Conservation (phyloP, 495 filamentous ascomycete species). For the Podospora tetraspora region DNA sequence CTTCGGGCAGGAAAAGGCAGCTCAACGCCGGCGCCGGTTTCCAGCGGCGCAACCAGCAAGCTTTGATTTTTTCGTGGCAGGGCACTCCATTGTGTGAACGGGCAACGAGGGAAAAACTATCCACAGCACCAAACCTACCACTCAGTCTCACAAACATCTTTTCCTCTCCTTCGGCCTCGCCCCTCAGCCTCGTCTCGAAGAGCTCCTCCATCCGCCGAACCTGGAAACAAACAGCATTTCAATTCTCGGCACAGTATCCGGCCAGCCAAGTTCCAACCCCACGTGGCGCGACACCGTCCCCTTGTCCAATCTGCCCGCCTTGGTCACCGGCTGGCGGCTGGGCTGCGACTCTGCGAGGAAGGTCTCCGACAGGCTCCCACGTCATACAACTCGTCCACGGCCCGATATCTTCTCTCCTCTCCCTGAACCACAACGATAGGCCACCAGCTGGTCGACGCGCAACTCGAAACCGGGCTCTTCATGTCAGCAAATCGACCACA, state of each 20-base stretch:
- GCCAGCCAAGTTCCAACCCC: neutral
- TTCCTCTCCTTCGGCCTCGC: neutral
- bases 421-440: neutral
- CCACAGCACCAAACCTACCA: neutral
- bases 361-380: constrained; percentile 2
- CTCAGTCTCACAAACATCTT: neutral
- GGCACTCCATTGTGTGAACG: too few relatives aligned
- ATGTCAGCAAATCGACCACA: constrained; percentile 5
- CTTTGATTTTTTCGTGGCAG: too few relatives aligned
- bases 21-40: neutral
- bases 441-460: neutral
- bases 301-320: neutral
- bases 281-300: neutral
- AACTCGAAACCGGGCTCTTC: neutral
- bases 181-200: neutral
- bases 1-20: neutral
- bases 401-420: neutral
- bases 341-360: neutral
- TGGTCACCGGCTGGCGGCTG: neutral
- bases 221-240: neutral
- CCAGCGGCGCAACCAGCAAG: neutral
- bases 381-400: neutral
- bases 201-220: neutral
- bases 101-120: neutral
- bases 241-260: neutral